phyloP scores from a whole-genome alignment of 2,329 filamentous ascomycete genomes.

The Aureobasidium leucospermi region DNA sequence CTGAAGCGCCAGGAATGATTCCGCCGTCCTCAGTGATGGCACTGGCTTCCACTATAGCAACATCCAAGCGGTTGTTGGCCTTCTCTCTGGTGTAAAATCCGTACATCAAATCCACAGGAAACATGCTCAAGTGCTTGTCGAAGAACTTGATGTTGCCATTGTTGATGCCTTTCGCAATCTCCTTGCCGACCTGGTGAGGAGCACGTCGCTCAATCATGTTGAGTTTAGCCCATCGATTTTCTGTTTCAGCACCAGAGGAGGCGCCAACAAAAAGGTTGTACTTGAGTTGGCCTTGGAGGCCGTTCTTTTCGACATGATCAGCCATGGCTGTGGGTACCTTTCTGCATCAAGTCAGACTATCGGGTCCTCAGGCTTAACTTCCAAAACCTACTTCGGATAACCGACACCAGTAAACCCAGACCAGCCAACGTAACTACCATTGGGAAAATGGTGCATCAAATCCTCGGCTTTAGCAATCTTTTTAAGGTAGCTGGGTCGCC shows the following conservation, averaged over 20 bases:
- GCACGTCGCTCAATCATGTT: slow-evolving; percentile 84
- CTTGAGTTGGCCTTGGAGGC: slow-evolving; percentile 72
- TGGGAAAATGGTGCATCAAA: slow-evolving; percentile 70
- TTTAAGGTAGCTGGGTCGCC: slow-evolving; percentile 67
- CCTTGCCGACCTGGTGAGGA: slow-evolving; percentile 85
- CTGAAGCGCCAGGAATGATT: slow-evolving; percentile 78
- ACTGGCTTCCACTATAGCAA: slow-evolving; percentile 72
- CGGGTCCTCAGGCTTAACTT: neutral
- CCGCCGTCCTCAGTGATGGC: slow-evolving; percentile 84
- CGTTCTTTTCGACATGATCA: slow-evolving; percentile 83
- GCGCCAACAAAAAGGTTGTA: slow-evolving; percentile 86
- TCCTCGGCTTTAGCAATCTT: slow-evolving; percentile 77
- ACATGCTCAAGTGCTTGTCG: slow-evolving; percentile 91
- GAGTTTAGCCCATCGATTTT: slow-evolving; percentile 81
- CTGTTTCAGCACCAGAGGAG: slow-evolving; percentile 82
- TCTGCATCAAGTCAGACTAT: slow-evolving; percentile 38
- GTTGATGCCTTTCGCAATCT: slow-evolving; percentile 86
- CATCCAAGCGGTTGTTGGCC: slow-evolving; percentile 66
- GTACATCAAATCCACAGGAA: slow-evolving; percentile 78
- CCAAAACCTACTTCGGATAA: slow-evolving; percentile 64
- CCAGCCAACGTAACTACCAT: slow-evolving; percentile 84
- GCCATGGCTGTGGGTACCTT: slow-evolving; percentile 78
- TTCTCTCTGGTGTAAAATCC: slow-evolving; percentile 69
- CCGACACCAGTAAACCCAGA: slow-evolving; percentile 85
- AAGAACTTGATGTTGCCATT: slow-evolving; percentile 84